Evolutionary conservation across 768 basidiomycete genomes (phyloP), one percentile per base, ranked within the genome.

Genomic region (Kondoa malvinella): DNA sequence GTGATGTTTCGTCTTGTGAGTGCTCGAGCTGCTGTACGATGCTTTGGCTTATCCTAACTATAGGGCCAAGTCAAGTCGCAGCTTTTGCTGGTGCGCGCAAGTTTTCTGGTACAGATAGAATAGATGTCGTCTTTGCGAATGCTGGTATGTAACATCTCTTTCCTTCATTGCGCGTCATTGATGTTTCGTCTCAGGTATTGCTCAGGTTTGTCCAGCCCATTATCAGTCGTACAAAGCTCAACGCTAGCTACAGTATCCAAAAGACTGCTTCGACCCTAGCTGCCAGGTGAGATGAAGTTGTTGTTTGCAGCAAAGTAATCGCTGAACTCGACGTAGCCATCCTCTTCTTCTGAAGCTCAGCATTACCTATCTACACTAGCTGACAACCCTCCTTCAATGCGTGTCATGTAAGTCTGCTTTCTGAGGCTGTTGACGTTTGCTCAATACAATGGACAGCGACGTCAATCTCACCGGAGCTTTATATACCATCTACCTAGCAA

Each of bases 401-500:
- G 33, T 33, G 29, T 63, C 61, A 31, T 63, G 61, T 60, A 60
- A 29, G 58, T 60, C 58, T 25, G 30, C 8, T 25, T 8, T 14
- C 58, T 14, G 8, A 25, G 8, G 25, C 25, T 25, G 14, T 25
- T 14, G 25, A 4, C 25, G 27, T 31, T 14, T 14, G 58, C 58
- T 60, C 15, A 60, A 4, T 60, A 12, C 58, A 14, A 12, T 26
- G 58, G 12, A 14, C 58, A 60, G 58, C 25, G 32, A 50, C 21
- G 40, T 67, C 62, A 67, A 67, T 27, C 25, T 65, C 4, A 61
- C 58, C 16, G 66, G 66, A 31, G 50, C 59, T 12, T 30, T 67
- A 27, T 67, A 67, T 32, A 67, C 66, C 1, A 40, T 59, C 4
- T 61, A 67, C 29, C 40, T 65, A 4, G 67, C 67, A 2, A 8